A percentile compares a stretch with the other conserved stretches of the same genome.
phyloP scores from a whole-genome alignment of 1,284 basidiomycete genomes.

The Heterobasidion occidentale region DNA sequence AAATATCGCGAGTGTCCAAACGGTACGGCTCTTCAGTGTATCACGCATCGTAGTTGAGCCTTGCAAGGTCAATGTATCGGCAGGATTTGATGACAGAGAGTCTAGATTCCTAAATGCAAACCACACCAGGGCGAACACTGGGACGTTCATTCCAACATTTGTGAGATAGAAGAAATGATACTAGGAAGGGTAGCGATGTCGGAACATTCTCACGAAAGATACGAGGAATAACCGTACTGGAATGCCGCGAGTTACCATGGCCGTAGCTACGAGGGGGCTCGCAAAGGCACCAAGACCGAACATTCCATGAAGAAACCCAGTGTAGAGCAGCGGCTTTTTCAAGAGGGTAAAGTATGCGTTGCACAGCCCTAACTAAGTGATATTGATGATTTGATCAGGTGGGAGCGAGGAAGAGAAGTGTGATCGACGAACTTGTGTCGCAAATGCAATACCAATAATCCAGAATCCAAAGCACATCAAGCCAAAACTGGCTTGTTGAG shows the following conservation, averaged over 20 bases:
- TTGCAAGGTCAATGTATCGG: constrained; percentile 9
- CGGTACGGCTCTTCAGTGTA: constrained; percentile 17
- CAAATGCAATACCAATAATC: constrained; percentile 21
- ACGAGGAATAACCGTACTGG: constrained; percentile 14
- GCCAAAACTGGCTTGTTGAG: constrained; percentile 21
- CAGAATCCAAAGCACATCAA: constrained; percentile 26
- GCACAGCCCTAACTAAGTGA: constrained; percentile 21
- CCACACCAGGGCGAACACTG: constrained; percentile 17
- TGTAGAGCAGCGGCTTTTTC: constrained; percentile 22
- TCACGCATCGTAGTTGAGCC: constrained; percentile 7
- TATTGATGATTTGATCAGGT: neutral
- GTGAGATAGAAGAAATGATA: constrained; percentile 22
- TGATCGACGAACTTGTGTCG: constrained; percentile 8
- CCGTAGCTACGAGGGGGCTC: constrained; percentile 22
- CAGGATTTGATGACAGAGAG: constrained; percentile 14
- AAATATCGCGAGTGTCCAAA: constrained; percentile 25
- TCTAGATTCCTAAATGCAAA: constrained; percentile 18
- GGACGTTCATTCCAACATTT: constrained; percentile 20
- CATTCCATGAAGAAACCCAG: constrained; percentile 22
- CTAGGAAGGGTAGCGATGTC: constrained; percentile 4
- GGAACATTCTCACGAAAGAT: neutral
- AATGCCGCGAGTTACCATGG: constrained; percentile 20
- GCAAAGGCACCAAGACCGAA: constrained; percentile 24
- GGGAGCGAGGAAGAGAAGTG: neutral
- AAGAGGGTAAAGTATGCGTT: constrained; percentile 24